Conservation (phyloP, 2,329 filamentous ascomycete genomes). For the Pseudogymnoascus sp. region DNA sequence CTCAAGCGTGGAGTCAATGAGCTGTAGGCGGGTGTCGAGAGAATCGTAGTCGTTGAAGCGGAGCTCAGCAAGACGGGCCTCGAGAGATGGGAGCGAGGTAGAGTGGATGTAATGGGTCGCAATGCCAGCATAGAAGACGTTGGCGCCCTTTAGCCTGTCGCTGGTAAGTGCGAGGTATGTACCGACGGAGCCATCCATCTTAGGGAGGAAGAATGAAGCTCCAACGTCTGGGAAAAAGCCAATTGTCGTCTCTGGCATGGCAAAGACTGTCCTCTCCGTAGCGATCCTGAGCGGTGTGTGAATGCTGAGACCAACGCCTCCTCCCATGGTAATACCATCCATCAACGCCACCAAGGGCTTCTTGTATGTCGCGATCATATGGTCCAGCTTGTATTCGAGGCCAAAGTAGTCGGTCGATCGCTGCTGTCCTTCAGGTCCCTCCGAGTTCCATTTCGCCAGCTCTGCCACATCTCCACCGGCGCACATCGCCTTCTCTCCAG, state of each 20-base stretch:
- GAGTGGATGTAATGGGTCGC: slow-evolving; percentile 97
- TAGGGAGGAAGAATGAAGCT: slow-evolving; percentile 88
- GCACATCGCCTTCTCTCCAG: slow-evolving; percentile 78
- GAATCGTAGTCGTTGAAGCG: slow-evolving; percentile 72
- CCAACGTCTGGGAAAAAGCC: slow-evolving; percentile 98
- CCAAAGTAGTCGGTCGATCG: slow-evolving; percentile 79
- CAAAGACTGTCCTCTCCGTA: slow-evolving; percentile 89
- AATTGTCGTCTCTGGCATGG: slow-evolving; percentile 98
- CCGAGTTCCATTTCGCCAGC: slow-evolving; percentile 65
- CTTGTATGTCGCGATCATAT: slow-evolving; percentile 84
- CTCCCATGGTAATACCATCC: slow-evolving; percentile 98
- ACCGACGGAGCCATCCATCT: slow-evolving; percentile 77
- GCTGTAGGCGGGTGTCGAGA: slow-evolving; percentile 52
- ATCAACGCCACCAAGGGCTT: slow-evolving; percentile 95
- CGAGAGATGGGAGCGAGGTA: slow-evolving; percentile 70
- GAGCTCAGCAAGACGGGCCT: slow-evolving; percentile 79
- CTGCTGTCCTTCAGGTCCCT: slow-evolving; percentile 60
- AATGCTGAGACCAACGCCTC: slow-evolving; percentile 85
- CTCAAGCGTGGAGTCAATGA: slow-evolving; percentile 82
- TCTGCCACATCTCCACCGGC: slow-evolving; percentile 84
- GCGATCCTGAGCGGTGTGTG: slow-evolving; percentile 96
- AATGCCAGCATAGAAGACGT: slow-evolving; percentile 83
- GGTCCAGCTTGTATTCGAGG: slow-evolving; percentile 92
- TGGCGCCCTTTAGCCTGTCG: slow-evolving; percentile 69
- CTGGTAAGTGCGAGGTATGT: slow-evolving; percentile 93